A percentile compares a stretch with the other conserved stretches of the same genome.
These are phyloP conservation scores for Symbiodinium natans DNA, from an alignment of 73 alveolate genomes.

Conservation along the genomic window DNA sequence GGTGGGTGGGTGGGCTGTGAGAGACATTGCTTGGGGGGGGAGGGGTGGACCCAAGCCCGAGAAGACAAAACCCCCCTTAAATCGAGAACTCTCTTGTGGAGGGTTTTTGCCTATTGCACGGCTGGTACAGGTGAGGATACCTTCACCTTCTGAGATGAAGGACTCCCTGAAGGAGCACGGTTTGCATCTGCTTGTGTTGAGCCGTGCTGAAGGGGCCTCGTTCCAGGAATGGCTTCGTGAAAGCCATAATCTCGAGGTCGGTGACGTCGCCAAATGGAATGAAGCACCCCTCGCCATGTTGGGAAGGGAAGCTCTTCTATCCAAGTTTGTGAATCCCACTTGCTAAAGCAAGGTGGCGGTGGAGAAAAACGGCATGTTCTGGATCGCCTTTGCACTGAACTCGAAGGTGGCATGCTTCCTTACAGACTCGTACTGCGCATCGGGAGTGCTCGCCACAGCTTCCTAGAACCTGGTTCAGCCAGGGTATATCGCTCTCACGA, in stretches of 20 bases:
- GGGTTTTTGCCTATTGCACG: background rate
- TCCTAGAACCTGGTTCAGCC: background rate
- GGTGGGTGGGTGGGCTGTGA: no score
- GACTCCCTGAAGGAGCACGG: background rate
- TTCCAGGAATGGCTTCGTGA: conserved; percentile 40
- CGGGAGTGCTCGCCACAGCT: background rate
- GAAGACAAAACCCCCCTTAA: no score
- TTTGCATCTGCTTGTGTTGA: no score
- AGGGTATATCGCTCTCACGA: conserved; percentile 53
- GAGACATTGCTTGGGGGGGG: no score
- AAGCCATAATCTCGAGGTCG: background rate
- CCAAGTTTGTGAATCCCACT: no score
- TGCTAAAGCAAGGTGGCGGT: background rate
- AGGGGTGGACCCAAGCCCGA: no score
- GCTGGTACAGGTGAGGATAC: background rate
- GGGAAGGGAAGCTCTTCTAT: no score
- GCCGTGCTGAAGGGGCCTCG: no score
- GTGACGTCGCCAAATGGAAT: conserved; percentile 20
- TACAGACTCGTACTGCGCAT: background rate
- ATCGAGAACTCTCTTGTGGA: no score
- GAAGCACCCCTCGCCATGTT: background rate
- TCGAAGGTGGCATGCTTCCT: background rate
- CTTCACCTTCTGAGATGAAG: conserved; percentile 6
- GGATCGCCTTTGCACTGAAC: conserved; percentile 29
- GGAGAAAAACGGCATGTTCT: conserved; percentile 32